Percentiles rank a stretch among this genome's conserved stretches.
These are phyloP conservation scores for Syncephalastrum racemosum DNA, from an alignment of 371 early-diverging fungal species.

Conservation along the genomic window DNA sequence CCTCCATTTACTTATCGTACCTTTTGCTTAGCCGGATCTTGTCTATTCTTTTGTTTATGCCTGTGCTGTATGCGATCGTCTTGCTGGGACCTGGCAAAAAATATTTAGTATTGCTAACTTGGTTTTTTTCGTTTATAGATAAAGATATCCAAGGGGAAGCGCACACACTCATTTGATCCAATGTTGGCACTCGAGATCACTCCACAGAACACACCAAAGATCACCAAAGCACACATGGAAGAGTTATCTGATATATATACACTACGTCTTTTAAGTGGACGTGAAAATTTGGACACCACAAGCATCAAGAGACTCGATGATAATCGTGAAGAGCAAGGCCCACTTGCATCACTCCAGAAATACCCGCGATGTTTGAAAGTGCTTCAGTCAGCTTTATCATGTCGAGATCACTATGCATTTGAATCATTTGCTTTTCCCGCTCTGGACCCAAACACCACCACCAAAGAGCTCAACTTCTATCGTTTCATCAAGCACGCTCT, in stretches of 20 bases:
- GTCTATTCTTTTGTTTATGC: constrained; percentile 6
- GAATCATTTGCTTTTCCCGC: constrained; percentile 5
- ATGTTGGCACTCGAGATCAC: constrained; percentile 3
- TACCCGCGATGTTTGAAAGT: constrained; percentile 1
- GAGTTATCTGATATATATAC: constrained; percentile 9
- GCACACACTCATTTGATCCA: constrained; percentile 5
- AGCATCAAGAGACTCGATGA: constrained; percentile 6
- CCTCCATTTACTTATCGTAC: constrained; percentile 1
- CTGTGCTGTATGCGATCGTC: constrained; percentile 7
- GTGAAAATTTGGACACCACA: background rate
- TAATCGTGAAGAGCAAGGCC: constrained; percentile 4
- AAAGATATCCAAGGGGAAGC: constrained; percentile 9
- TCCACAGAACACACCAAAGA: constrained; percentile 5
- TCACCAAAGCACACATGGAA: constrained; percentile 7
- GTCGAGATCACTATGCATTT: constrained; percentile 6
- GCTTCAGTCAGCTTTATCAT: constrained; percentile 7
- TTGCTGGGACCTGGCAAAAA: constrained; percentile 4
- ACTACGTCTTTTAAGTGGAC: constrained; percentile 1
- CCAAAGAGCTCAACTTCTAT: constrained; percentile 9
- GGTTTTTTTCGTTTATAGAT: constrained; percentile 9
- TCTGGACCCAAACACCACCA: constrained; percentile 7
- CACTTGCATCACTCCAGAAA: constrained; percentile 3
- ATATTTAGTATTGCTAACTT: background rate
- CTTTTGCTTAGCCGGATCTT: constrained; percentile 4
- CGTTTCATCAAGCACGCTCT: too few relatives aligned